These are phyloP conservation scores for Acanthamoeba polyphaga DNA, from an alignment of 208 protist species.

Conservation along the genomic window DNA sequence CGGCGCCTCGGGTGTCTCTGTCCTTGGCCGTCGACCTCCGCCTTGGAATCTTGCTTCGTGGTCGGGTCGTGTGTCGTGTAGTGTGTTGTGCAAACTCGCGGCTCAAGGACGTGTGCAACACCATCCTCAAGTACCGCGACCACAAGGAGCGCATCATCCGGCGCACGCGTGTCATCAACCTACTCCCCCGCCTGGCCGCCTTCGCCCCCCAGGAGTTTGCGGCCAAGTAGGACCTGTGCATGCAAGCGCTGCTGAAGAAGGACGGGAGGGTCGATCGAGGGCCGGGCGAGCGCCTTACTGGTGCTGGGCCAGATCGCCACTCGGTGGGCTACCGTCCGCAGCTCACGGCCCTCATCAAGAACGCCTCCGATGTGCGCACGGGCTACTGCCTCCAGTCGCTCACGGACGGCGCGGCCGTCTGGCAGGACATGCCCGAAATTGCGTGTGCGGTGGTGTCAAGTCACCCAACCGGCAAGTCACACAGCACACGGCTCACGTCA, in stretches of 20 bases:
- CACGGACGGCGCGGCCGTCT: constrained; percentile 78
- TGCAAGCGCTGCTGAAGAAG: constrained; percentile 68
- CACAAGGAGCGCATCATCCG: constrained; percentile 82
- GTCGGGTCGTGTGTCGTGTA: too few species aligned
- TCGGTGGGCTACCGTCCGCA: constrained; percentile 84
- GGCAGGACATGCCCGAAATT: constrained; percentile 72
- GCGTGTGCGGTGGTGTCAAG: too few species aligned
- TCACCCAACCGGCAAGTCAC: too few species aligned
- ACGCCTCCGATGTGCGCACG: constrained; percentile 64
- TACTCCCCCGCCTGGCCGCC: constrained; percentile 85
- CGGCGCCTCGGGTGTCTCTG: too few species aligned
- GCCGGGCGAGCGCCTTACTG: constrained; percentile 80
- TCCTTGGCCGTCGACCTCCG: too few species aligned
- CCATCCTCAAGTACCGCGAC: constrained; percentile 85
- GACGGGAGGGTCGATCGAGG: constrained; percentile 41
- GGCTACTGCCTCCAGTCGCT: constrained; percentile 80
- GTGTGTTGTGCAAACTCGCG: background rate
- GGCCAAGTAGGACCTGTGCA: constrained; percentile 60
- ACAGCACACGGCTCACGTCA: too few species aligned
- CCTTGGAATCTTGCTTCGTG: too few species aligned
- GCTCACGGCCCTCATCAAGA: constrained; percentile 80
- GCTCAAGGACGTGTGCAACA: constrained; percentile 86
- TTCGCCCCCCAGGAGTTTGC: constrained; percentile 82
- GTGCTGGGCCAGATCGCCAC: constrained; percentile 86
- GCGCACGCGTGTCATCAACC: constrained; percentile 81